A percentile compares a stretch with the other conserved stretches of the same genome.
Conservation (phyloP, 1,139 yeast genomes). For the Debaryomycetaceae sp. region DNA sequence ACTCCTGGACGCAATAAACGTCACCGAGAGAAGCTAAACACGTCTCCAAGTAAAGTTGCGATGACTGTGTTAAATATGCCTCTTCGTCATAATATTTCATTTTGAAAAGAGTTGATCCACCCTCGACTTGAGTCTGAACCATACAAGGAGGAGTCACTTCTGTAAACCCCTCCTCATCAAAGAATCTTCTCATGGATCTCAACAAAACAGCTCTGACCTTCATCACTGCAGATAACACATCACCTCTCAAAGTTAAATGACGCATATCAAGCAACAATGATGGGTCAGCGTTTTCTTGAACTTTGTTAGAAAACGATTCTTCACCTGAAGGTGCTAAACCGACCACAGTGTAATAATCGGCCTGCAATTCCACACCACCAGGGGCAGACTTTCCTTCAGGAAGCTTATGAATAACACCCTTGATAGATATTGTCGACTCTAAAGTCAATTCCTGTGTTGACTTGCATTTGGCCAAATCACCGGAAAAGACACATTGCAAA, state of each 20-base stretch:
- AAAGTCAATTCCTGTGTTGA: conserved; percentile 80
- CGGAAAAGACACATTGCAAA: conserved; percentile 82
- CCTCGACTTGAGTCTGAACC: conserved; percentile 99
- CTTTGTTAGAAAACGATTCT: conserved; percentile 90
- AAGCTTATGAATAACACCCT: conserved; percentile 75
- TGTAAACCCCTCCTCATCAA: conserved; percentile 65
- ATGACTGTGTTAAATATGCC: conserved; percentile 94
- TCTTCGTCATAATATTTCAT: conserved; percentile 96
- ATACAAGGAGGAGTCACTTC: conserved; percentile 99
- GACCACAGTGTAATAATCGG: conserved; percentile 81
- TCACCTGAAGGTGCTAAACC: conserved; percentile 97
- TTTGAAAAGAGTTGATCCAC: conserved; percentile 94
- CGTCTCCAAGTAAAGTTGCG: conserved; percentile 95
- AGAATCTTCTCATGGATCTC: conserved; percentile 71
- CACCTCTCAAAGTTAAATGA: conserved; percentile 94
- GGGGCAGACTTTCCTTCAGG: conserved; percentile 98
- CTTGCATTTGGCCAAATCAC: conserved; percentile 89
- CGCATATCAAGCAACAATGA: conserved; percentile 90
- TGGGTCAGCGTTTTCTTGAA: conserved; percentile 93
- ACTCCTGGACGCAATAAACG: conserved; percentile 95
- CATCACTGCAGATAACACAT: conserved; percentile 90
- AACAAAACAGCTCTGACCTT: conserved; percentile 86
- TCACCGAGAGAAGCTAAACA: conserved; percentile 95
- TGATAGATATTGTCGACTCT: conserved; percentile 78
- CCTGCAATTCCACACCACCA: conserved; percentile 92